These are phyloP conservation scores for Nakazawaea populi DNA, from an alignment of 805 yeast genomes.

Conservation along the genomic window DNA sequence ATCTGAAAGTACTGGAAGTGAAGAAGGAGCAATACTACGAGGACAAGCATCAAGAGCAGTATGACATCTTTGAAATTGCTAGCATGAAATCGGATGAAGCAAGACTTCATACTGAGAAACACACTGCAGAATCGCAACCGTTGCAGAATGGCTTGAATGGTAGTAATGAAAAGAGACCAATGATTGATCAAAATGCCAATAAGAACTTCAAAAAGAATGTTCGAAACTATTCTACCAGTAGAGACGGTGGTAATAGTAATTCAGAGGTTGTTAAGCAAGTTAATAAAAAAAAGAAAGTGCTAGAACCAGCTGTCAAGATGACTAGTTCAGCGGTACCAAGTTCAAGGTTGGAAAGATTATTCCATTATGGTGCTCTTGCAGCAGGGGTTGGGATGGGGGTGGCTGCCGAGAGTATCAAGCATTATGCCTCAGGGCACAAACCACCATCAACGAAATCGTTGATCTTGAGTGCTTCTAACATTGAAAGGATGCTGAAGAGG, in stretches of 20 bases:
- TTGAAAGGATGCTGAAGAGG: constrained; percentile 83
- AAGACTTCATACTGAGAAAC: constrained; percentile 1
- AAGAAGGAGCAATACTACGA: constrained; percentile 9
- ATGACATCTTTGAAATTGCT: constrained; percentile 28
- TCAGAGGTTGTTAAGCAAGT: not conserved
- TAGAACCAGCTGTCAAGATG: constrained; percentile 38
- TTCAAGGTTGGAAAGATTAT: constrained; percentile 78
- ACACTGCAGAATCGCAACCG: constrained; percentile 4
- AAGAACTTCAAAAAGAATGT: constrained; percentile 12
- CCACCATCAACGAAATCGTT: constrained; percentile 47
- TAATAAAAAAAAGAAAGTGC: constrained; percentile 9
- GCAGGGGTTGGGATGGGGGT: constrained; percentile 88
- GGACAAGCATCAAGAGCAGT: constrained; percentile 6
- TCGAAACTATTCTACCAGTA: constrained; percentile 18
- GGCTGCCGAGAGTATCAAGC: constrained; percentile 68
- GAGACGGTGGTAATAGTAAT: constrained; percentile 24
- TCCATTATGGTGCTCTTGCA: constrained; percentile 90
- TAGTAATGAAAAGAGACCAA: constrained; percentile 16
- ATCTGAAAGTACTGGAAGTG: constrained; percentile 18
- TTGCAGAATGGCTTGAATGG: constrained; percentile 11
- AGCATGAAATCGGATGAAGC: constrained; percentile 22
- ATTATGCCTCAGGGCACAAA: constrained; percentile 51
- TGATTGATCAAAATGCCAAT: not conserved
- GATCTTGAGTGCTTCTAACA: constrained; percentile 73
- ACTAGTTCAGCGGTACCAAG: constrained; percentile 75